phyloP scores from a whole-genome alignment of 202 grass and related monocot species.

The Hordeum pubiflorum region DNA sequence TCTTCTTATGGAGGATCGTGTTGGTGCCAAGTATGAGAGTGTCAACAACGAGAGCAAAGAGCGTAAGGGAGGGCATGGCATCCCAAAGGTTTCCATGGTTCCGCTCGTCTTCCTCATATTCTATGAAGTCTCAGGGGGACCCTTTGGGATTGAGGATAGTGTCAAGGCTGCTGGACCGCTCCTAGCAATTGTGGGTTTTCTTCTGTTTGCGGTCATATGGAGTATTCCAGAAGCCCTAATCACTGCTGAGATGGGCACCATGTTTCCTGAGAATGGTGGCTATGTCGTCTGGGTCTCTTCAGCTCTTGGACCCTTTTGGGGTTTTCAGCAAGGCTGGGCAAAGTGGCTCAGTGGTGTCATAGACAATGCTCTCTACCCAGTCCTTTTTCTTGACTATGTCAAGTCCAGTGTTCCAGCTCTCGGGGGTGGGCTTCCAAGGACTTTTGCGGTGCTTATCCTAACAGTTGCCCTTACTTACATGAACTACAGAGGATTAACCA shows the following conservation, averaged over 20 bases:
- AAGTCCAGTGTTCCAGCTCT: conserved; percentile 55
- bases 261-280: conserved; percentile 68
- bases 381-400: conserved; percentile 65
- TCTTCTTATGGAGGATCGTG: conserved; percentile 35
- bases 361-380: conserved; percentile 60
- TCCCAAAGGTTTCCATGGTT: conserved; percentile 53
- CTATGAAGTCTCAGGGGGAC: conserved; percentile 67
- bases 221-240: conserved; percentile 64
- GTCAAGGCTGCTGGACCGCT: conserved; percentile 59
- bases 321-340: conserved; percentile 64
- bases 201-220: conserved; percentile 60
- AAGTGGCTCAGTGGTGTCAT: conserved; percentile 73
- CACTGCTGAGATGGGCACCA: conserved; percentile 73
- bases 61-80: conserved; percentile 26
- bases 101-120: conserved; percentile 73
- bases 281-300: conserved; percentile 74
- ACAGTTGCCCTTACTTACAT: conserved; percentile 59
- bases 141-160: conserved; percentile 74
- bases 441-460: conserved; percentile 42
- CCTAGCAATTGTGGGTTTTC: conserved; percentile 54
- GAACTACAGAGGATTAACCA: conserved; percentile 66
- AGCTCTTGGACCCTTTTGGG: conserved; percentile 58
- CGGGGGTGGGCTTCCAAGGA: conserved; percentile 45
- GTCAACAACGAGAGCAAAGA: not conserved
- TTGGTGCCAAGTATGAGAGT: not conserved